Evolutionary conservation across 257 asterid genomes (phyloP), one percentile per base, ranked within the genome.

Genomic region (Asclepias syriaca): DNA sequence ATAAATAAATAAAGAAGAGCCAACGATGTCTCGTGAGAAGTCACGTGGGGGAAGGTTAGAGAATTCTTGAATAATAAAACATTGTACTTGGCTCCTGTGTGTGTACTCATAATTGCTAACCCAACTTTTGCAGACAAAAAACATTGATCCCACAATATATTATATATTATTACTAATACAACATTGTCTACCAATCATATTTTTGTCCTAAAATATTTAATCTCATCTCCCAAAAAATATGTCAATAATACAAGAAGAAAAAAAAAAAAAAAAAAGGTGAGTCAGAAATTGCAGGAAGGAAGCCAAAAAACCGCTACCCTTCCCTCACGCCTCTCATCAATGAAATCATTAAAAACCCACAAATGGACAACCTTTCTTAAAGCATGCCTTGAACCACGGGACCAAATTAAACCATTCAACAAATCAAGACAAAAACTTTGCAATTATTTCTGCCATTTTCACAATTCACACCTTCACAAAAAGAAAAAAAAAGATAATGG

Each of bases 51-150:
- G 19, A 12, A 15, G 11, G 84, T 61, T 57, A 72, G 67, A 69
- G 72, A 50, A 66, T 45, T 19, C 74, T 29, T 29, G 34, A 84
- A 85, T 84, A 79, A 80, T 86, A 84, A 84, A 74, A 72, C 77
- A 78, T 51, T 81, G 90, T 82, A 81, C 90, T 84, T 84, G 84
- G 85, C 82, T 74, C 74, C n/a, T n/a, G n/a, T n/a, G 87, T 85
- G 84, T 82, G 88, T 68, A 64, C 85, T 85, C 85, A 88, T 90
- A 80, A 88, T 90, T 83, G 89, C 83, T 75, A 85, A 77, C 85
- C 90, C 69, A 59, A 80, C 93, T 85, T 87, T 85, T 76, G 71
- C 80, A 77, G 86, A 85, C 89, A 87, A 63, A 87, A 63, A 51
- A 21, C 57, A 21, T 66, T 66, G n/a, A 66, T 45, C 58, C 6